phyloP scores from a whole-genome alignment of 2,329 filamentous ascomycete genomes.

The Furcasterigmium furcatum region DNA sequence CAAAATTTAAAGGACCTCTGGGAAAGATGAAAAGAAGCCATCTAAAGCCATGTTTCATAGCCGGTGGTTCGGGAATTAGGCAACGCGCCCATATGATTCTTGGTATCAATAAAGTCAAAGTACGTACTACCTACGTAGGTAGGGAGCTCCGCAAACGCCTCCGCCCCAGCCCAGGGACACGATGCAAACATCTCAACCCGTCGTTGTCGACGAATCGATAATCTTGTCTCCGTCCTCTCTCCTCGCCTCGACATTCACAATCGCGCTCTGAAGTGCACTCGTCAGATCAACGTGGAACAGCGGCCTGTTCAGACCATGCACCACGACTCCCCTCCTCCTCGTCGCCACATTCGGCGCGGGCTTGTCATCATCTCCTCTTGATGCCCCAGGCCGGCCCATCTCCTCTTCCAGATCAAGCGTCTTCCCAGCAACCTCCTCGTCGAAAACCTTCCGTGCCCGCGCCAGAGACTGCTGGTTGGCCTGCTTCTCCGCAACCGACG shows the following conservation, averaged over 20 bases:
- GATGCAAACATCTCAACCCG: no score
- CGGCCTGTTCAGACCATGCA: constrained; percentile 84
- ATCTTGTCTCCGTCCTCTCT: constrained; percentile 21
- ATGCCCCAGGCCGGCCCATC: constrained; percentile 20
- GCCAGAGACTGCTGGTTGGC: constrained; percentile 53
- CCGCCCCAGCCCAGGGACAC: no score
- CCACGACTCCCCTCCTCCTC: constrained; percentile 56
- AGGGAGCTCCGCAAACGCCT: no score
- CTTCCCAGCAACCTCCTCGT: constrained; percentile 33
- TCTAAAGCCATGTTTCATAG: no score
- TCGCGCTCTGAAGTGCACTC: constrained; percentile 81
- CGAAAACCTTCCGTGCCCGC: constrained; percentile 10
- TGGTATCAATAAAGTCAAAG: no score
- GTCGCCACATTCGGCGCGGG: constrained; percentile 28
- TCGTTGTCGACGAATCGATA: constrained; percentile 3
- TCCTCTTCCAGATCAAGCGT: constrained; percentile 23
- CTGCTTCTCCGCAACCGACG: constrained; percentile 61
- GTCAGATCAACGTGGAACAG: constrained; percentile 94
- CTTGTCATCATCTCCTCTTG: constrained; percentile 2
- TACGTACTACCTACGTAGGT: no score
- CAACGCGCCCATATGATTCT: no score
- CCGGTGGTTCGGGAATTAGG: no score
- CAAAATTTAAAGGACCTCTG: no score
- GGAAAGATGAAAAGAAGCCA: no score
- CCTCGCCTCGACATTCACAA: constrained; percentile 69